These are phyloP conservation scores for Fraxinus dipetala DNA, from an alignment of 305 asterid species.

Conservation along the genomic window DNA sequence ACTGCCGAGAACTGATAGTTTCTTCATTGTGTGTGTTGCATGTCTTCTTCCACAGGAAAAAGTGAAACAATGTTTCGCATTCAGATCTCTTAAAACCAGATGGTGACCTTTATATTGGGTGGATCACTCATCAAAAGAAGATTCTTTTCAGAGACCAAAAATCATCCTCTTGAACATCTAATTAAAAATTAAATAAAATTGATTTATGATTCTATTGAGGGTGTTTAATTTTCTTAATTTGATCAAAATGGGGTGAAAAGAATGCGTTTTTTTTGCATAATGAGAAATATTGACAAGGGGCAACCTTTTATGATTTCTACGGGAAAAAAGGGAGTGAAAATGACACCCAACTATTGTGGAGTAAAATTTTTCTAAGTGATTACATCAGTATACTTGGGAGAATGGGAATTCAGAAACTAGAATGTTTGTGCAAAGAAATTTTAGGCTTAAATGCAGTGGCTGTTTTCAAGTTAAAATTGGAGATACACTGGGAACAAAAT, in stretches of 20 bases:
- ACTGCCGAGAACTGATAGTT: slow-evolving; percentile 70
- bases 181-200: background rate
- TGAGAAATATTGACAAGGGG: background rate
- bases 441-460: background rate
- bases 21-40: slow-evolving; percentile 47
- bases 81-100: slow-evolving; percentile 59
- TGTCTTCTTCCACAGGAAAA: slow-evolving; percentile 81
- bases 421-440: background rate
- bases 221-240: slow-evolving; percentile 12
- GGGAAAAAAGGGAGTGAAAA: background rate
- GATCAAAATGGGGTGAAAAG: background rate
- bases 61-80: slow-evolving; percentile 60
- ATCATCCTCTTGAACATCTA: background rate
- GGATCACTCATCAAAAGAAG: slow-evolving; percentile 50
- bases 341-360: slow-evolving; percentile 18
- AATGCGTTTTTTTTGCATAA: background rate
- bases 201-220: background rate
- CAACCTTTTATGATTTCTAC: background rate
- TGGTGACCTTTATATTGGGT: slow-evolving; percentile 67
- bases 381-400: background rate
- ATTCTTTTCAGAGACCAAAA: slow-evolving; percentile 31
- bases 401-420: background rate
- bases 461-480: background rate
- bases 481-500: background rate
- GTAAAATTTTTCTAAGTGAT: background rate